Conservation (phyloP, 2,329 filamentous ascomycete species). For the Diaporthe sp. region DNA sequence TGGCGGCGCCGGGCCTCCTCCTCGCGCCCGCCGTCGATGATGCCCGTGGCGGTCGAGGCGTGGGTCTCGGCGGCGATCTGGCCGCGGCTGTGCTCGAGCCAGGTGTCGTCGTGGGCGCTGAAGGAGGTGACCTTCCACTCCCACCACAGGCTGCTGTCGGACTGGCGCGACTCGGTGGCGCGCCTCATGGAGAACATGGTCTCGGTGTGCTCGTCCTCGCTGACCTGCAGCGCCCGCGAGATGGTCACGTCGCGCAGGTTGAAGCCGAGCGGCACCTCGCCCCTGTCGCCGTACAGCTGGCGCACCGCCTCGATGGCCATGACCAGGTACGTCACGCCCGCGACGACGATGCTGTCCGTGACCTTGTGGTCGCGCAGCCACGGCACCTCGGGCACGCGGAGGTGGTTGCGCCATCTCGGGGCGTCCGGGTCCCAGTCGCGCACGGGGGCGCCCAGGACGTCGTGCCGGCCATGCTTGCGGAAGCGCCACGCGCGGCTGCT, state of each 20-base stretch:
- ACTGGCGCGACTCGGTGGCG: slow-evolving; percentile 32
- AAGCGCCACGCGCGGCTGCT: slow-evolving; percentile 53
- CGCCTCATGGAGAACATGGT: slow-evolving; percentile 39
- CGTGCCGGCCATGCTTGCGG: slow-evolving; percentile 54
- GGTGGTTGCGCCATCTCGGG: slow-evolving; percentile 52
- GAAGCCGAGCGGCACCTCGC: slow-evolving; percentile 30
- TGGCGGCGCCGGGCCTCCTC: slow-evolving; percentile 6
- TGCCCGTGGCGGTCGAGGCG: slow-evolving; percentile 32
- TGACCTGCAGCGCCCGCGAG: slow-evolving; percentile 35
- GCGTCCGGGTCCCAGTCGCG: slow-evolving; percentile 50
- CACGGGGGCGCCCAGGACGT: slow-evolving; percentile 55
- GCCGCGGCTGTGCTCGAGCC: slow-evolving; percentile 36
- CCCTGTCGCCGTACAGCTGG: slow-evolving; percentile 42
- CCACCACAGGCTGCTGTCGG: slow-evolving; percentile 38
- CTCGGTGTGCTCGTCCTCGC: slow-evolving; percentile 39
- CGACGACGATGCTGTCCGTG: slow-evolving; percentile 45
- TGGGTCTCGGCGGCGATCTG: slow-evolving; percentile 34
- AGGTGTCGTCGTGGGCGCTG: slow-evolving; percentile 34
- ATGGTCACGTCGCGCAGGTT: slow-evolving; percentile 39
- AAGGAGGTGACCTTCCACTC: slow-evolving; percentile 39
- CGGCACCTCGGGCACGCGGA: slow-evolving; percentile 50
- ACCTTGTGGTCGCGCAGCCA: slow-evolving; percentile 51
- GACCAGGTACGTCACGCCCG: slow-evolving; percentile 44
- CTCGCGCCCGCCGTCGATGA: slow-evolving; percentile 32
- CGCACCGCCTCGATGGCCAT: slow-evolving; percentile 40